Base-by-base conservation (phyloP, 805 yeast genomes). In the Candida insectalens region DNA sequence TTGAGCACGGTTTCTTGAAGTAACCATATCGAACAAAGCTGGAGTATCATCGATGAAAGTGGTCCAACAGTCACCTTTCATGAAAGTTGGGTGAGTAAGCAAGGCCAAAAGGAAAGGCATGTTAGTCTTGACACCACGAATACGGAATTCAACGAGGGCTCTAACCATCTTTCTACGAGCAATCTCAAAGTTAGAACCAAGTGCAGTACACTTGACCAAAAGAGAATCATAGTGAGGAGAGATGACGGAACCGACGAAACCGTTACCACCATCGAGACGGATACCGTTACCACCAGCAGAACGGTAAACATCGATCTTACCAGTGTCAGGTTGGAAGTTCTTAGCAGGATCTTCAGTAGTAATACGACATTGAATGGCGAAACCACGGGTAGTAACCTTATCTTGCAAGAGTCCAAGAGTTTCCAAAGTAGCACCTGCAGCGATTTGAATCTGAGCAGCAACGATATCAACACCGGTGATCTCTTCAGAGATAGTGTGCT, bases 251-350 rank as follows among this genome's bases (percentile, higher is more conserved):
- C 98, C 98, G 9, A 95, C 94, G 59, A 85, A 89, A 3, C 96
- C 96, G 57, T 89, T 89, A 64, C 97, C 97, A 66, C 98, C 98
- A 53, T 89, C 98, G 48, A 92, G 71, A 67, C 99, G 79, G 31
- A 92, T 96, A 60, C 99, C 99, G 55, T 92, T 92, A 69, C 99
- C 99, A 63, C 98, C 98, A 16, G 97, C 84, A 30, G 96, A 87
- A 60, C 97, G 77, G 69, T 89, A 89, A 30, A 89, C 98, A 62
- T 89, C 98, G 50, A 89, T 82, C 62, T 88, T 87, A 57, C 98
- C 98, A 3, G 97, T 92, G 57, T 89, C 98, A 12, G 98, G 98
- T 63, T 84, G 96, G 77, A 89, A 89, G 56, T 82, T 84, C 66
- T 88, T 88, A 34, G 94, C 57, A 9, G 98, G 97, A 57, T 89